These are phyloP conservation scores for Aspergillus japonicus DNA, from an alignment of 2,329 filamentous ascomycete species.

Conservation along the genomic window DNA sequence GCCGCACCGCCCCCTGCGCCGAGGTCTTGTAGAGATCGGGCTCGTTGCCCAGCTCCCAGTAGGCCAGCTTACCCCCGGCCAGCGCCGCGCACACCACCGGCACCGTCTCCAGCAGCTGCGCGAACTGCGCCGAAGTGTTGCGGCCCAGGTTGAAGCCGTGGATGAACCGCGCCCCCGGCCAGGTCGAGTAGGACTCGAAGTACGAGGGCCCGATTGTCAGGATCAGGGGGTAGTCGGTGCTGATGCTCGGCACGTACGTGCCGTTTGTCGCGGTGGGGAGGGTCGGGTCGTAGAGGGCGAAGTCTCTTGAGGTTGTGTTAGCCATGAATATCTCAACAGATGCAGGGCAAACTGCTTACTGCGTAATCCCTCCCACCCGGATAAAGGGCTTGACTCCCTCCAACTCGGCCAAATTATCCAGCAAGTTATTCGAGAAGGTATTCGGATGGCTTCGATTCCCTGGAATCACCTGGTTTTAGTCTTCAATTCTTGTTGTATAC, in stretches of 20 bases:
- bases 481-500: too few species aligned
- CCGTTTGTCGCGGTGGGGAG: background rate
- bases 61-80: slow-evolving; percentile 50
- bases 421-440: background rate
- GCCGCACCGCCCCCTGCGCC: slow-evolving; percentile 40
- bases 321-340: too few species aligned
- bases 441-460: slow-evolving; percentile 4
- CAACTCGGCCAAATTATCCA: background rate
- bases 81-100: slow-evolving; percentile 59
- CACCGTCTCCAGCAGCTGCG: slow-evolving; percentile 41
- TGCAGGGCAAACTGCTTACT: background rate
- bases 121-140: background rate
- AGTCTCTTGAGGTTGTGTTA: background rate
- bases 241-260: slow-evolving; percentile 3
- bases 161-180: slow-evolving; percentile 3
- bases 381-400: slow-evolving; percentile 2
- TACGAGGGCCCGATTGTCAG: slow-evolving; percentile 1
- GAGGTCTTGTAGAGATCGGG: slow-evolving; percentile 59
- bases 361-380: slow-evolving; percentile 1
- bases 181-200: slow-evolving; percentile 5
- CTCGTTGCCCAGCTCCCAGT: slow-evolving; percentile 66
- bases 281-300: background rate
- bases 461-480: background rate
- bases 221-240: slow-evolving; percentile 2
- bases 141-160: slow-evolving; percentile 4